Evolutionary conservation across 1,284 basidiomycete genomes (phyloP).

Genomic region (Butyriboletus appendiculatus): DNA sequence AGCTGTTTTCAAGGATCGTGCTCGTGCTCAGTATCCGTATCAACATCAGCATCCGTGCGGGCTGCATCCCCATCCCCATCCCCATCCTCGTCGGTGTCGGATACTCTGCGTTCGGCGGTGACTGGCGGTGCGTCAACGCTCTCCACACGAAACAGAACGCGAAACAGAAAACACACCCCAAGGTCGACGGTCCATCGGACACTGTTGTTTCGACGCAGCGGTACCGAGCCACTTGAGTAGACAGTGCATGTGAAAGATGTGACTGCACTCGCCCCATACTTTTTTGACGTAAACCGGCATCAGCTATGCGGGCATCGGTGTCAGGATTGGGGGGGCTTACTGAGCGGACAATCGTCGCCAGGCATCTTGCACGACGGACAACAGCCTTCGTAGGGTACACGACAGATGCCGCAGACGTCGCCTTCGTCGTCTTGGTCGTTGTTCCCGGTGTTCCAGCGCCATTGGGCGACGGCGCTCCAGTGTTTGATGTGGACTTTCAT

Average conservation of each 20-base stretch:
- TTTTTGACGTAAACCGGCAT: background rate
- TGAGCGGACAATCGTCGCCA: conserved; percentile 95
- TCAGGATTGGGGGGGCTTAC: conserved; percentile 41
- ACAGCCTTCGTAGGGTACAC: conserved; percentile 88
- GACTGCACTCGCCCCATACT: conserved; percentile 97
- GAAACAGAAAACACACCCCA: conserved; percentile 72
- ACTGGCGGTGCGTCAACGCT: conserved; percentile 9
- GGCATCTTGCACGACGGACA: conserved; percentile 94
- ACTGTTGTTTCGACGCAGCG: conserved; percentile 84
- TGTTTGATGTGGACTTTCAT: conserved; percentile 84
- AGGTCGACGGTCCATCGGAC: conserved; percentile 89
- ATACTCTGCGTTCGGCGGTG: conserved; percentile 32
- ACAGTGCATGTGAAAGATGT: conserved; percentile 96
- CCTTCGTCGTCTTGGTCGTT: conserved; percentile 70
- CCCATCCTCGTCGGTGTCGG: background rate
- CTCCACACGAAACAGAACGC: background rate
- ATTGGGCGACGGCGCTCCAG: conserved; percentile 85
- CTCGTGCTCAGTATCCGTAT: background rate
- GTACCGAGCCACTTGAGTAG: conserved; percentile 93
- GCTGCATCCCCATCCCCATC: background rate
- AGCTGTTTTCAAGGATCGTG: background rate
- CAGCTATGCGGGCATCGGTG: background rate
- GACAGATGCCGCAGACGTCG: conserved; percentile 94
- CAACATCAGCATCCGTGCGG: background rate
- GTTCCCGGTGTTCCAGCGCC: conserved; percentile 79